Evolutionary conservation across 2,329 filamentous ascomycete genomes (phyloP).

Genomic region (Curvularia sp.): DNA sequence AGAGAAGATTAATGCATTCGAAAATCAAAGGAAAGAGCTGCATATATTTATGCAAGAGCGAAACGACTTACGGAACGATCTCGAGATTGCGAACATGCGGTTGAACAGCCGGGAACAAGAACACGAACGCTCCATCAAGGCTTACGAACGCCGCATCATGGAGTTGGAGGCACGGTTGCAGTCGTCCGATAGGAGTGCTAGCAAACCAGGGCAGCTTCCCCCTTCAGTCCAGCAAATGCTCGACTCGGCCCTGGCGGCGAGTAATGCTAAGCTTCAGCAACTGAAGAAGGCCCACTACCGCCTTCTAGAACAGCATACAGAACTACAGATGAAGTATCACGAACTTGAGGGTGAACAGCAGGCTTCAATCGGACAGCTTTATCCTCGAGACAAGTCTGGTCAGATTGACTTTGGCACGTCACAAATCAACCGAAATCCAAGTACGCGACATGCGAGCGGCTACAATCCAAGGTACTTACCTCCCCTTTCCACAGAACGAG

Average conservation of each 20-base stretch:
- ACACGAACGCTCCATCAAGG: conserved; percentile 55
- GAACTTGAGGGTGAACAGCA: conserved; percentile 49
- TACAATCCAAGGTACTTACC: conserved; percentile 35
- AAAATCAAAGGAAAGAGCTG: conserved; percentile 50
- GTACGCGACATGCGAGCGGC: conserved; percentile 29
- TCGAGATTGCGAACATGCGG: conserved; percentile 66
- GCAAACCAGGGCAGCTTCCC: conserved; percentile 45
- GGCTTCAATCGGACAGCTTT: conserved; percentile 36
- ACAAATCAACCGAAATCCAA: conserved; percentile 38
- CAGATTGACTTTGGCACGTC: conserved; percentile 28
- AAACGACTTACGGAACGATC: conserved; percentile 64
- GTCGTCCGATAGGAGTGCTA: conserved; percentile 31
- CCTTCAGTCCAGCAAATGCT: conserved; percentile 56
- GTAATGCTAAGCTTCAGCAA: conserved; percentile 56
- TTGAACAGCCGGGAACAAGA: conserved; percentile 62
- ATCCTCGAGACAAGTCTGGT: conserved; percentile 26
- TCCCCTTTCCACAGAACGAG: conserved; percentile 30
- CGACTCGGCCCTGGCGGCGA: conserved; percentile 57
- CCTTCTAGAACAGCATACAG: conserved; percentile 59
- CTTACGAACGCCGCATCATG: conserved; percentile 58
- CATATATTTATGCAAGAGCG: conserved; percentile 65
- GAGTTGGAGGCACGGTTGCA: conserved; percentile 53
- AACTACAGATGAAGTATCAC: conserved; percentile 56
- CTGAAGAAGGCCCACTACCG: conserved; percentile 61
- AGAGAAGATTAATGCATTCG: conserved; percentile 41